phyloP scores from a whole-genome alignment of 1,139 yeast genomes.

The Protomyces inouyei region DNA sequence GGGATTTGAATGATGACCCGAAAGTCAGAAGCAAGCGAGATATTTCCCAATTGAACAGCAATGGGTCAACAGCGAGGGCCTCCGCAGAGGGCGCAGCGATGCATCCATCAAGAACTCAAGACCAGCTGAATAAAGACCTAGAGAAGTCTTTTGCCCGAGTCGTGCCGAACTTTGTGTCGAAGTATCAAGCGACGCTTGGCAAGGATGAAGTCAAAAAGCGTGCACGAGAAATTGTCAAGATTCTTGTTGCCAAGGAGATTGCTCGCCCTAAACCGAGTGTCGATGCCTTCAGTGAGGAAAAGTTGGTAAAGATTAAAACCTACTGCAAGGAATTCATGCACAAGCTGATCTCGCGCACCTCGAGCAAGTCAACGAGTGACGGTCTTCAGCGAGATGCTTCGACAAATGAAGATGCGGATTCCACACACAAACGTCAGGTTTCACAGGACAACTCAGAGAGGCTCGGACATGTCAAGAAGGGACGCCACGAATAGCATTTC shows the following conservation, averaged over 20 bases:
- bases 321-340: conserved; percentile 68
- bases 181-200: conserved; percentile 56
- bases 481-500: too few relatives aligned
- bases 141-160: conserved; percentile 56
- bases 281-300: conserved; percentile 55
- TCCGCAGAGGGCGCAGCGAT: not conserved
- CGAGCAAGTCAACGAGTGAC: not conserved
- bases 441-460: too few relatives aligned
- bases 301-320: conserved; percentile 61
- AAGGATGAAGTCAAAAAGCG: conserved; percentile 70
- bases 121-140: not conserved
- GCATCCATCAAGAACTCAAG: not conserved
- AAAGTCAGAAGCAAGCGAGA: not conserved
- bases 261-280: conserved; percentile 39
- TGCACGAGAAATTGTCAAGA: conserved; percentile 54
- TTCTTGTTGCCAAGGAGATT: conserved; percentile 34
- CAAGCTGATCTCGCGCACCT: conserved; percentile 46
- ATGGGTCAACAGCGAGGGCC: not conserved
- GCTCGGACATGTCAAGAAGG: not conserved
- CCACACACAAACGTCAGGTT: too few relatives aligned
- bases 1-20: not conserved
- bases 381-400: too few relatives aligned
- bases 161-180: conserved; percentile 73
- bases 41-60: not conserved
- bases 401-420: too few relatives aligned